Evolutionary conservation across 129 eudicot species (phyloP).

Genomic region (Calendula officinalis): DNA sequence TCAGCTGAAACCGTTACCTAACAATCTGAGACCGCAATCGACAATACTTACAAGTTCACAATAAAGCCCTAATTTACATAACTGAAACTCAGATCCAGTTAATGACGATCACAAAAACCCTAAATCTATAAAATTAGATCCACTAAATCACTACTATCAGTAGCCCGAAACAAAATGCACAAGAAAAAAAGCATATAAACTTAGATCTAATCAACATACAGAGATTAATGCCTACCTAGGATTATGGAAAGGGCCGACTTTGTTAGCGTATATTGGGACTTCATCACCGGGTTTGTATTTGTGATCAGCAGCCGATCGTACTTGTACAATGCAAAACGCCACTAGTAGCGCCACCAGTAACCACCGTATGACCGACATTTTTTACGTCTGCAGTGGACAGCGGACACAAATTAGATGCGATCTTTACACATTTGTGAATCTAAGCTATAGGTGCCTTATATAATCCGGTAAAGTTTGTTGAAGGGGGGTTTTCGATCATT

Average conservation of each 20-base stretch:
- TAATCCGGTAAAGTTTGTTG: no score
- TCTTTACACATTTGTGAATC: no score
- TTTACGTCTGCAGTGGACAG: slow-evolving; percentile 29
- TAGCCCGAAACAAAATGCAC: background rate
- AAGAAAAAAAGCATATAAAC: slow-evolving; percentile 6
- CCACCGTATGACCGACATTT: slow-evolving; percentile 28
- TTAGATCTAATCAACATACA: slow-evolving; percentile 6
- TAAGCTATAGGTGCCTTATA: no score
- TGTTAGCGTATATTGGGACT: slow-evolving; percentile 88
- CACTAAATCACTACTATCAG: background rate
- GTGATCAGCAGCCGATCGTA: slow-evolving; percentile 73
- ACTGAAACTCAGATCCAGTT: slow-evolving; percentile 28
- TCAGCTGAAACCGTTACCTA: slow-evolving; percentile 5
- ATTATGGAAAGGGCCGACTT: slow-evolving; percentile 90
- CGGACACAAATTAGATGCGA: slow-evolving; percentile 4
- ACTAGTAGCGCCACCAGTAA: slow-evolving; percentile 39
- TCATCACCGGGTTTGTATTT: slow-evolving; percentile 60
- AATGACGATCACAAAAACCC: slow-evolving; percentile 2
- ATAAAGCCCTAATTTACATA: slow-evolving; percentile 21
- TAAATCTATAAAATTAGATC: slow-evolving; percentile 10
- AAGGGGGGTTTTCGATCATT: no score
- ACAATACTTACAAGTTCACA: background rate
- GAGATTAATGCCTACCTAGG: slow-evolving; percentile 50
- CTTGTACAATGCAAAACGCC: slow-evolving; percentile 17
- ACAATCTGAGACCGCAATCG: slow-evolving; percentile 8